These are phyloP conservation scores for Niebla homalea DNA, from an alignment of 495 filamentous ascomycete species.

Conservation along the genomic window DNA sequence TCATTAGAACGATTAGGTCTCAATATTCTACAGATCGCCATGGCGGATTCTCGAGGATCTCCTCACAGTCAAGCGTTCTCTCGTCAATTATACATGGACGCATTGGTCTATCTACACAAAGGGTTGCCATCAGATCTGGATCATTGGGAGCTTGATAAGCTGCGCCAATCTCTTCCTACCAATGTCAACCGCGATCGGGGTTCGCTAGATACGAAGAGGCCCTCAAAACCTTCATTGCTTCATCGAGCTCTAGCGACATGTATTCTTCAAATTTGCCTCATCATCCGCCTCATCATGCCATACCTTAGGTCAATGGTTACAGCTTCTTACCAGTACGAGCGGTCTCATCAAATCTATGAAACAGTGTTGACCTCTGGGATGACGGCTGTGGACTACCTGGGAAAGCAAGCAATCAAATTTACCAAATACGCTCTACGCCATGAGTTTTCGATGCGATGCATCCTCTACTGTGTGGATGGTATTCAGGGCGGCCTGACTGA, in stretches of 20 bases:
- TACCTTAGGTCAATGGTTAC: constrained; percentile 41
- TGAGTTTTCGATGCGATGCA: neutral
- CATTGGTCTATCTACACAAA: constrained; percentile 50
- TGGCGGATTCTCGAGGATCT: too few species aligned
- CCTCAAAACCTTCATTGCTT: constrained; percentile 30
- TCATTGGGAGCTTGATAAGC: constrained; percentile 16
- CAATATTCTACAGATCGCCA: too few species aligned
- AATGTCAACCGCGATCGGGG: neutral
- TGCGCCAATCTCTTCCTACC: constrained; percentile 34
- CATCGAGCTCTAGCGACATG: constrained; percentile 43
- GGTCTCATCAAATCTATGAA: constrained; percentile 47
- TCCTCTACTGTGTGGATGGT: constrained; percentile 10
- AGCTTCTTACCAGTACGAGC: constrained; percentile 45
- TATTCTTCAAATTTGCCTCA: constrained; percentile 43
- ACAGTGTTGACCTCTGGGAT: constrained; percentile 36
- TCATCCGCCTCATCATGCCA: constrained; percentile 43
- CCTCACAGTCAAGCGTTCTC: constrained; percentile 10
- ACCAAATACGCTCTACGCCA: constrained; percentile 10
- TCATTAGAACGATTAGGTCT: too few species aligned
- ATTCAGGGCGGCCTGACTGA: constrained; percentile 10
- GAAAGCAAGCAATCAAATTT: constrained; percentile 36
- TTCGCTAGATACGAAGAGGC: constrained; percentile 12
- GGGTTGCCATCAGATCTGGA: constrained; percentile 41
- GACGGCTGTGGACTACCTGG: constrained; percentile 37
- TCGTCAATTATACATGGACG: constrained; percentile 45